Evolutionary conservation across 2,329 filamentous ascomycete genomes (phyloP).

Genomic region (Aspergillus candidus): DNA sequence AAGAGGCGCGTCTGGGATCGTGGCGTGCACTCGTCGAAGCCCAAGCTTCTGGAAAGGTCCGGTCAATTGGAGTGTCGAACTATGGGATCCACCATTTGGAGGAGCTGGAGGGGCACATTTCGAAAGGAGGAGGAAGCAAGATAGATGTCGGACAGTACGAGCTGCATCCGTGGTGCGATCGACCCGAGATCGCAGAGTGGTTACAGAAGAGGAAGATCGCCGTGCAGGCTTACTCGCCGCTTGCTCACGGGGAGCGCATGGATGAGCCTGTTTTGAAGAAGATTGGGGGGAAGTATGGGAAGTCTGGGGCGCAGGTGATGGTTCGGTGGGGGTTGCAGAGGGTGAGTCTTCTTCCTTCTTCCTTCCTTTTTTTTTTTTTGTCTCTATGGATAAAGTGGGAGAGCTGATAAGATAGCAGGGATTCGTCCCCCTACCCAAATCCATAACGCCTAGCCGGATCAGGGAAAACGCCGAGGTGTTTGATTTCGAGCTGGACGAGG

Average conservation of each 20-base stretch:
- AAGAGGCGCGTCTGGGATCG: constrained; percentile 59
- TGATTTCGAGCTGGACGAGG: constrained; percentile 53
- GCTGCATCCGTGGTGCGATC: constrained; percentile 76
- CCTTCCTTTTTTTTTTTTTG: not conserved
- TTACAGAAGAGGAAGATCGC: constrained; percentile 62
- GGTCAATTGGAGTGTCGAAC: constrained; percentile 69
- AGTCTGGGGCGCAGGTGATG: constrained; percentile 66
- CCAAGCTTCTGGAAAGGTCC: constrained; percentile 63
- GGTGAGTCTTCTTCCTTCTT: constrained; percentile 47
- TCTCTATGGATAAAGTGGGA: constrained; percentile 8
- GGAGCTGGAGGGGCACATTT: constrained; percentile 53
- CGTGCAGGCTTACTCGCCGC: constrained; percentile 73
- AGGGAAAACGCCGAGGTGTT: constrained; percentile 55
- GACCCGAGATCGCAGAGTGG: constrained; percentile 58
- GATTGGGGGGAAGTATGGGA: constrained; percentile 62
- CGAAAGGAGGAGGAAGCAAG: constrained; percentile 53
- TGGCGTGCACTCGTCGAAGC: constrained; percentile 76
- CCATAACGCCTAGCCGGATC: constrained; percentile 53
- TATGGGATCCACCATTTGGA: constrained; percentile 69
- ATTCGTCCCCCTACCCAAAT: constrained; percentile 59
- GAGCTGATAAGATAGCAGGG: constrained; percentile 37
- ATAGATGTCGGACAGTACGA: constrained; percentile 77
- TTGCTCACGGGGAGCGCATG: constrained; percentile 66
- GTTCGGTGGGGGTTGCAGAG: constrained; percentile 75
- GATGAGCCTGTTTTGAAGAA: constrained; percentile 57